Evolutionary conservation across 1,139 yeast genomes (phyloP), one percentile per base, ranked within the genome.

Genomic region (Scheffersomyces segobiensis): DNA sequence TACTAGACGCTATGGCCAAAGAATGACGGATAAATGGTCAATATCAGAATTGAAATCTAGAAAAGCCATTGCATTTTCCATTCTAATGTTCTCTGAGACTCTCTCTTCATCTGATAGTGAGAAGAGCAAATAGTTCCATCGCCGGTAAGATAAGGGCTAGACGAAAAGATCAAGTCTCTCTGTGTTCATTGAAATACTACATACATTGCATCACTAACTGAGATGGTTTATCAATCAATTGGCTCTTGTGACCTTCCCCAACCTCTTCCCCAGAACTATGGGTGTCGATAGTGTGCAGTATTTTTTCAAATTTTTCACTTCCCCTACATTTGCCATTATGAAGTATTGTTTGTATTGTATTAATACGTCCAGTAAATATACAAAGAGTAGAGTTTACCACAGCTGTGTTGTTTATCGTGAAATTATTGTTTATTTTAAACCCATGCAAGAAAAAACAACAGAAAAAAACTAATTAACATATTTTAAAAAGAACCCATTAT

Each of bases 361-460:
- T 52, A 56, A 52, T 58, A 56, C 60, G 49, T 54, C 59, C 21
- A 48, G 59, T 56, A 55, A 56, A 59, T 59, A 58, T 58, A 59
- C 59, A 56, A 56, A 57, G 48, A 57, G 57, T 54, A 55, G 55
- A 57, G 60, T 20, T 48, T 20, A 48, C 50, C 50, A 48, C 42
- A 48, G 17, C 21, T 48, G 24, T 20, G 21, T 24, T 54, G 17
- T 49, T 50, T 46, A 58, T 58, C 62, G 62, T 59, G 46, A 26
- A 59, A 62, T 59, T 64, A 68, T 70, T 74, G 74, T 73, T 71
- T 71, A 68, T 70, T 70, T 65, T 62, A 67, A 69, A 72, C 75
- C 77, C 76, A 73, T 73, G 77, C 77, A 72, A 71, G 72, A 69
- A 60, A 59, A 63, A 62, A 61, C 68, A 68, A 65, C 53, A 56